These are phyloP conservation scores for Candida sithepensis DNA, from an alignment of 805 yeast genomes.

Conservation along the genomic window DNA sequence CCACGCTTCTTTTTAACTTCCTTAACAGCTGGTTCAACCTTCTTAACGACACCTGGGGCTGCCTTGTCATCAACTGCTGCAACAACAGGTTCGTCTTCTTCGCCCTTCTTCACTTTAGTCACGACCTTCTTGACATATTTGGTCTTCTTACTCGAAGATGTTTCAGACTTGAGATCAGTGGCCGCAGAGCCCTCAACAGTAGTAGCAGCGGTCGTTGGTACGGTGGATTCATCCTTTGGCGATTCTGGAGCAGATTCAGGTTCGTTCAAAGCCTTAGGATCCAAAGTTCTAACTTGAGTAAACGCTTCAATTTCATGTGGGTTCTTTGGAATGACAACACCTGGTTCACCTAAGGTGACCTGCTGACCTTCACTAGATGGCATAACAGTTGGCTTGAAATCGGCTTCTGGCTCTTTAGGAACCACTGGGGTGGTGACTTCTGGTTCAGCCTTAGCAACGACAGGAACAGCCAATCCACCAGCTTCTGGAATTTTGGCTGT, in stretches of 20 bases:
- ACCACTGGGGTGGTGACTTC: slow-evolving; percentile 47
- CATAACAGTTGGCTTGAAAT: slow-evolving; percentile 36
- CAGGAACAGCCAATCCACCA: slow-evolving; percentile 38
- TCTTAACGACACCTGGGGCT: slow-evolving; percentile 9
- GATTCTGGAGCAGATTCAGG: slow-evolving; percentile 39
- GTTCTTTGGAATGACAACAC: slow-evolving; percentile 62
- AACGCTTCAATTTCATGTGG: slow-evolving; percentile 67
- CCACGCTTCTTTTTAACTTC: slow-evolving; percentile 35
- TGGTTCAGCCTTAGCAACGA: slow-evolving; percentile 24
- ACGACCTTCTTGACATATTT: slow-evolving; percentile 32
- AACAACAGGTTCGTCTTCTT: slow-evolving; percentile 12
- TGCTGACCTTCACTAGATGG: slow-evolving; percentile 44
- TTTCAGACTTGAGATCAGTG: slow-evolving; percentile 10
- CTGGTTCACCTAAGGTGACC: slow-evolving; percentile 63
- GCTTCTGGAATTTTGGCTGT: slow-evolving; percentile 41
- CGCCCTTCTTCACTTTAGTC: slow-evolving; percentile 28
- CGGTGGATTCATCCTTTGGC: slow-evolving; percentile 31
- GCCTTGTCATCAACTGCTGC: slow-evolving; percentile 10
- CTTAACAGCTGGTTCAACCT: slow-evolving; percentile 6
- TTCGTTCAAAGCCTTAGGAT: slow-evolving; percentile 56
- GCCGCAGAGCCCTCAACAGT: slow-evolving; percentile 20
- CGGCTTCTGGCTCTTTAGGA: slow-evolving; percentile 32
- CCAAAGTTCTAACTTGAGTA: slow-evolving; percentile 51
- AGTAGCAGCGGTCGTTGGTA: slow-evolving; percentile 4
- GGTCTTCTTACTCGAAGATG: slow-evolving; percentile 17